phyloP scores from a whole-genome alignment of 2,329 filamentous ascomycete genomes.

The Phaeomoniella chlamydospora region DNA sequence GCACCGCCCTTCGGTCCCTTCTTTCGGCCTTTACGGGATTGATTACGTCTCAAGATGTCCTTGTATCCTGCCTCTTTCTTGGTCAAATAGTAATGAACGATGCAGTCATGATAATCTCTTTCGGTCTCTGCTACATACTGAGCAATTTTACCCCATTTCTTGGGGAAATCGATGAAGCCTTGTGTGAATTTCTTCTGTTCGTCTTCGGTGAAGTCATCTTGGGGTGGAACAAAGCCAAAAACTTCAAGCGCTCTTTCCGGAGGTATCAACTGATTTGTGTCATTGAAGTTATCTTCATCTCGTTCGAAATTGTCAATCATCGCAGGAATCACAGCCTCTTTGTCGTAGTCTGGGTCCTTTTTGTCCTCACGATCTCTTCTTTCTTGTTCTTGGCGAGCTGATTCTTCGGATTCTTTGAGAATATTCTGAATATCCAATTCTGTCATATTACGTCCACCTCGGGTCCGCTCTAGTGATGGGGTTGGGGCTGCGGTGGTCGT shows the following conservation, averaged over 20 bases:
- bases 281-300: slow-evolving; percentile 25
- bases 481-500: slow-evolving; percentile 14
- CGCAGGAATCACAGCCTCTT: slow-evolving; percentile 31
- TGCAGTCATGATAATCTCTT: slow-evolving; percentile 32
- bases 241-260: slow-evolving; percentile 22
- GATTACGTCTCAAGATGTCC: slow-evolving; percentile 30
- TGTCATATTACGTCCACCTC: slow-evolving; percentile 31
- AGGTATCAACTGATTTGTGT: slow-evolving; percentile 29
- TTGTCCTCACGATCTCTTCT: slow-evolving; percentile 25
- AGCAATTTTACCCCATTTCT: slow-evolving; percentile 37
- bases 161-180: slow-evolving; percentile 31
- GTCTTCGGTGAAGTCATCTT: slow-evolving; percentile 31
- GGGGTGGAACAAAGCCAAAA: slow-evolving; percentile 28
- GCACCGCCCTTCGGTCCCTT: slow-evolving; percentile 20
- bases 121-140: slow-evolving; percentile 23
- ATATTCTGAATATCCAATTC: slow-evolving; percentile 34
- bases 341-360: slow-evolving; percentile 27
- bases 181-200: slow-evolving; percentile 31
- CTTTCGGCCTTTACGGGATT: slow-evolving; percentile 22
- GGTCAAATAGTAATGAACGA: slow-evolving; percentile 35
- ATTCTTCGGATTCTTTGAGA: slow-evolving; percentile 30
- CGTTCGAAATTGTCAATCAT: slow-evolving; percentile 28
- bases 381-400: slow-evolving; percentile 30
- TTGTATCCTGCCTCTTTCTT: slow-evolving; percentile 36
- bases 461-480: slow-evolving; percentile 19